Evolutionary conservation across 148 eudicot genomes (phyloP).

Genomic region (Persicaria maculosa): DNA sequence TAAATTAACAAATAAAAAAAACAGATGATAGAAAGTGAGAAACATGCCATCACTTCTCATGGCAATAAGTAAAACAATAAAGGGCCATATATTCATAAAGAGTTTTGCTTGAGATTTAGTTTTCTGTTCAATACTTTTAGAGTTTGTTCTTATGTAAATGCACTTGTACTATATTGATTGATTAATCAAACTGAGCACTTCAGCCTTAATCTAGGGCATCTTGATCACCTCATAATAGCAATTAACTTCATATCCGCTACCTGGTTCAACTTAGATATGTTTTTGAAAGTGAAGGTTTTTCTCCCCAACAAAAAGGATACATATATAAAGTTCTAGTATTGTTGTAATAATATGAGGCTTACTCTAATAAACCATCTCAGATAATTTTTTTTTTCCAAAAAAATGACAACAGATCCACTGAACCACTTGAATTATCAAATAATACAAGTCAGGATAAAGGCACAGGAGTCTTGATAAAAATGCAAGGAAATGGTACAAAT

Average conservation of each 20-base stretch:
- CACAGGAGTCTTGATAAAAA: background rate
- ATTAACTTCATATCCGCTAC: no score
- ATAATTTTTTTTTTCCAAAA: no score
- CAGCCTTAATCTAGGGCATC: background rate
- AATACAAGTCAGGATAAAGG: background rate
- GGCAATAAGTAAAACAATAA: background rate
- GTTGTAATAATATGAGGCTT: background rate
- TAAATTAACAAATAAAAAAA: background rate
- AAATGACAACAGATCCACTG: background rate
- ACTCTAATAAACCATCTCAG: background rate
- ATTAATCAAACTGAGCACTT: background rate
- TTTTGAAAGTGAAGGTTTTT: no score
- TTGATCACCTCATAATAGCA: background rate
- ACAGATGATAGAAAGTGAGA: background rate
- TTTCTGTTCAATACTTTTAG: background rate
- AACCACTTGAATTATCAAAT: background rate
- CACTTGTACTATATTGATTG: background rate
- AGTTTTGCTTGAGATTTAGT: background rate
- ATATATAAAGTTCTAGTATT: background rate
- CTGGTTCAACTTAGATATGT: no score
- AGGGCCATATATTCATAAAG: background rate
- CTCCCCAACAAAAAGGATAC: no score
- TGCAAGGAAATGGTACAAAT: background rate
- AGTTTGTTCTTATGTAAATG: background rate
- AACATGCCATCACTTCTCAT: background rate